These are phyloP conservation scores for Boechera divaricarpa DNA, from an alignment of 345 rosid genomes.

Conservation along the genomic window DNA sequence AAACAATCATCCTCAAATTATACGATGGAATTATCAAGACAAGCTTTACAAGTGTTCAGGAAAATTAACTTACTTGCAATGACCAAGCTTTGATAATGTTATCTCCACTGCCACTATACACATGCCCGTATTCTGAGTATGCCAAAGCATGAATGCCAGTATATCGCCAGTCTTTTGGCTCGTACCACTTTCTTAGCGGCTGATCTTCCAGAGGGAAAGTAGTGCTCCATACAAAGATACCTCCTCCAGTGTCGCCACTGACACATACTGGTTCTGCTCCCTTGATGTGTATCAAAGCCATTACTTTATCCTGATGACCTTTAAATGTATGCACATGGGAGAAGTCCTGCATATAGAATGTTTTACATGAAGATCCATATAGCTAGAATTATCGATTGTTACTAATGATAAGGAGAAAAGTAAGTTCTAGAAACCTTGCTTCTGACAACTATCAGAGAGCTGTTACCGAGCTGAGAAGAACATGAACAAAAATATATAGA, in stretches of 20 bases:
- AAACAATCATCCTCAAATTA: slow-evolving; percentile 21
- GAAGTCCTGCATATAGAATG: slow-evolving; percentile 65
- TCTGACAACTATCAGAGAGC: slow-evolving; percentile 28
- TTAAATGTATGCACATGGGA: slow-evolving; percentile 75
- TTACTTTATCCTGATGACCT: slow-evolving; percentile 90
- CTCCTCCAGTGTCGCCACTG: slow-evolving; percentile 88
- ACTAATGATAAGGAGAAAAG: slow-evolving; percentile 18
- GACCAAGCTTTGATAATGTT: slow-evolving; percentile 88
- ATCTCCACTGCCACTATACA: slow-evolving; percentile 94
- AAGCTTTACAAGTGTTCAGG: not conserved
- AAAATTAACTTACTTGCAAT: slow-evolving; percentile 58
- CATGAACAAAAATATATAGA: slow-evolving; percentile 3
- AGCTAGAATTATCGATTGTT: not conserved
- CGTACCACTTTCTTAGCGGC: slow-evolving; percentile 81
- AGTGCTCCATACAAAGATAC: slow-evolving; percentile 80
- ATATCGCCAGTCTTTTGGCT: slow-evolving; percentile 93
- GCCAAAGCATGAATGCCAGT: slow-evolving; percentile 86
- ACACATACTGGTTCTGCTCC: slow-evolving; percentile 72
- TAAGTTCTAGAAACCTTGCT: slow-evolving; percentile 14
- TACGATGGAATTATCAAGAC: slow-evolving; percentile 4
- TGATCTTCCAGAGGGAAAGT: slow-evolving; percentile 60
- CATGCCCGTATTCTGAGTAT: slow-evolving; percentile 61
- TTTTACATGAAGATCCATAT: slow-evolving; percentile 23
- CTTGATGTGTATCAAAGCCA: slow-evolving; percentile 68
- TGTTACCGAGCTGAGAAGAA: slow-evolving; percentile 8